Conservation (phyloP, 2,329 filamentous ascomycete species). For the Cercospora berteroae region DNA sequence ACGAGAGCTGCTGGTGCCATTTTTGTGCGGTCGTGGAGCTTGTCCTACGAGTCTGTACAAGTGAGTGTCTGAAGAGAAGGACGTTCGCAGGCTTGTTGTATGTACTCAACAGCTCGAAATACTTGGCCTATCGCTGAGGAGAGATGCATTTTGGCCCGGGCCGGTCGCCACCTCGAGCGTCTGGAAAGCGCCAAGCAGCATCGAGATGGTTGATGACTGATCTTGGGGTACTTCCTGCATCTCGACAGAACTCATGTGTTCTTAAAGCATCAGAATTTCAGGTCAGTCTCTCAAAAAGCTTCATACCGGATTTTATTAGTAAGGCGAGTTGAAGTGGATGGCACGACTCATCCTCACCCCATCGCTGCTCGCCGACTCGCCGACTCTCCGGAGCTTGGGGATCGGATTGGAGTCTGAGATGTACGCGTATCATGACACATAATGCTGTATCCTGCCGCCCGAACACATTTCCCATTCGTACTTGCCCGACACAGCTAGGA, state of each 20-base stretch:
- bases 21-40: background rate
- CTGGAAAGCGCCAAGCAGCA: background rate
- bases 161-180: background rate
- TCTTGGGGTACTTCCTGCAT: background rate
- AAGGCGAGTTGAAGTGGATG: background rate
- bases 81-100: background rate
- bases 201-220: background rate
- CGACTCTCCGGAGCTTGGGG: background rate
- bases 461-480: background rate
- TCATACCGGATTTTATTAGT: background rate
- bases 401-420: background rate
- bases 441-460: background rate
- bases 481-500: background rate
- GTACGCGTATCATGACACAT: background rate
- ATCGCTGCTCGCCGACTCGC: background rate
- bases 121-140: conserved; percentile 2
- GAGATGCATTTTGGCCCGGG: background rate
- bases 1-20: conserved; percentile 36
- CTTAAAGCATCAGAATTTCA: too few relatives aligned
- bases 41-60: background rate
- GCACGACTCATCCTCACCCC: background rate
- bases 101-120: background rate
- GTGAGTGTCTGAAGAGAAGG: background rate
- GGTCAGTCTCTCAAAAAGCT: background rate
- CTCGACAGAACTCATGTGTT: background rate